Base-by-base conservation (phyloP, 2,329 filamentous ascomycete genomes). In the Gyromitra esculenta region DNA sequence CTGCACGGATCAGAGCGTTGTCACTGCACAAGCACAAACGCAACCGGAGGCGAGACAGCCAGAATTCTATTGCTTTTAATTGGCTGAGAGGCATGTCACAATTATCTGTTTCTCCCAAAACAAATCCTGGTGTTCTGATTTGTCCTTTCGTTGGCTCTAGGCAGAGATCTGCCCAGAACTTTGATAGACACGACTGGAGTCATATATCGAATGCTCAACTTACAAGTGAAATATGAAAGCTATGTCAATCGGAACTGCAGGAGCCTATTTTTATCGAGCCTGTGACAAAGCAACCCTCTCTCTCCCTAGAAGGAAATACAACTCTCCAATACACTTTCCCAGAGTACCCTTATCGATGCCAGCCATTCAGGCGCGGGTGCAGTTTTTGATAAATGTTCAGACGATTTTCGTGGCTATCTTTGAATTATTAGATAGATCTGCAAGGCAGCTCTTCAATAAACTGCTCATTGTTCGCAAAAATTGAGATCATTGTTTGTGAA, bases 1-100 rank as follows among this genome's bases (percentile, higher is more conserved):
- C 65, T 69, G 72, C 72, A 75, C 72, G 72, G 72, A 70, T 75
- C 65, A 74, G 71, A 68, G 64, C 64, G 64, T 64, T 69, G 64
- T 69, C 65, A 69, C 64, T 74, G 64, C 65, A 64, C 64, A 69
- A 64, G 72, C 64, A 52, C 54, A 59, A 72, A 68, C 65, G 65
- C 65, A 68, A 72, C 68, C 59, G 45, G 69, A 73, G 66, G 71
- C 71, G 71, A 74, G 65, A 52, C 72, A 75, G n/a, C 65, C 72
- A 70, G 64, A 57, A 18, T 57, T 31, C 13, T 7, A 68, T 21
- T 35, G 11, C 57, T 54, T 52, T 9, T 7, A 31, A 54, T 57
- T 54, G 39, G 18, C 18, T n/a, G 4, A 57, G 37, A 35, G 35
- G 72, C 60, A 74, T 74, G 57, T 74, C 70, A 67, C 43, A 69